Evolutionary conservation across 441 rosid genomes (phyloP).

Genomic region (Croton setiger): DNA sequence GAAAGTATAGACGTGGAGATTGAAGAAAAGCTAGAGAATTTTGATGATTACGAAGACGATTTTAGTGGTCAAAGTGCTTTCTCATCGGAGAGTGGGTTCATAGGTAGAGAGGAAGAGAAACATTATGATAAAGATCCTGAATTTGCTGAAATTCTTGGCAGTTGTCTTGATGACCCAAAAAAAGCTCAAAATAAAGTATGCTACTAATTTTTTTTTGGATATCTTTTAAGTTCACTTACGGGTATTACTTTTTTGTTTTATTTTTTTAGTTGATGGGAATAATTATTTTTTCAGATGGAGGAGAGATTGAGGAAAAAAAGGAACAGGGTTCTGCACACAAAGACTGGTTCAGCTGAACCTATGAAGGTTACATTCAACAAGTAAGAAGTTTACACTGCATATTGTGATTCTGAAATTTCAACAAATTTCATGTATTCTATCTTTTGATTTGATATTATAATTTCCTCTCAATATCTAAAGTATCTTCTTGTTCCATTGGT

Average conservation of each 20-base stretch:
- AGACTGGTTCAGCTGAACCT: constrained; percentile 73
- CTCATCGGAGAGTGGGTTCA: constrained; percentile 25
- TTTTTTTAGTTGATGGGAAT: constrained; percentile 10
- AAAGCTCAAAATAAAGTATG: constrained; percentile 71
- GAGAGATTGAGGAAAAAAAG: constrained; percentile 82
- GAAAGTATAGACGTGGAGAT: constrained; percentile 26
- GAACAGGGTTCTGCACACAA: constrained; percentile 66
- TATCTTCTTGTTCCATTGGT: neutral
- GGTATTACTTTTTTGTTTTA: neutral
- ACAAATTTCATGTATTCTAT: neutral
- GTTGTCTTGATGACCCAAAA: constrained; percentile 64
- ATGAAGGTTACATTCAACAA: constrained; percentile 78
- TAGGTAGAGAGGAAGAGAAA: constrained; percentile 44
- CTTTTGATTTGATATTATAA: too few species aligned
- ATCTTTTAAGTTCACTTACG: neutral
- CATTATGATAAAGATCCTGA: constrained; percentile 80
- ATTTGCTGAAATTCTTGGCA: constrained; percentile 78
- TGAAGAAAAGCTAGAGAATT: constrained; percentile 27
- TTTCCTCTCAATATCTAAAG: neutral
- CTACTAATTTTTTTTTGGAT: neutral
- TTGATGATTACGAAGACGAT: constrained; percentile 12
- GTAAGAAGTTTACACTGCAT: constrained; percentile 38
- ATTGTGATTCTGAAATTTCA: neutral
- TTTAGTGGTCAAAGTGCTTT: constrained; percentile 28
- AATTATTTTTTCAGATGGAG: constrained; percentile 57